Base-by-base conservation (phyloP, 139 green algal genomes). In the Picochlorum sp. region DNA sequence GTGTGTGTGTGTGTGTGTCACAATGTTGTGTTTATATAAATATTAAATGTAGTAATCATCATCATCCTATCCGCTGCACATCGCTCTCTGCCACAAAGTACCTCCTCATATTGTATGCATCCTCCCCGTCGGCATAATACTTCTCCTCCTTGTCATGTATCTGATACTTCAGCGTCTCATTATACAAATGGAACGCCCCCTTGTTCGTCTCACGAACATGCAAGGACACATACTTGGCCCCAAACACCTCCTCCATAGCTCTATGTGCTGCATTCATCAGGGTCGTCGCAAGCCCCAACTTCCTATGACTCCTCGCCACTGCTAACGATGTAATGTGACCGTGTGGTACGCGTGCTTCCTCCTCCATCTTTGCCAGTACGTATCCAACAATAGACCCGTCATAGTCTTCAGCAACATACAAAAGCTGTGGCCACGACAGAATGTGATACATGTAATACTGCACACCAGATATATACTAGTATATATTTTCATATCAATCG, bases 371-470 rank as follows among this genome's bases (percentile, higher is more conserved):
- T 5, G 94, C 93, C 16, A 99, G 81, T 6, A 99, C 94, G 68
- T 99, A 99, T 20, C 94, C 94, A 11, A 98, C 94, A 34, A 99
- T 98, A 37, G 83, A 85, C 2, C 92, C 92, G 63, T 95, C 85
- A 65, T 96, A 94, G 67, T 97, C 92, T 72, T 98, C 93, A 3
- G 94, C 94, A 45, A 98, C 92, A 47, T 96, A 89, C 14, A 99
- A 77, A 18, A 99, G 85, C 70, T 98, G 92, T 15, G 94, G 94
- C 94, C 94, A 99, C 4, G 90, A 95, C 8, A 98, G 81, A 31
- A 96, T 91, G 74, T 99, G 94, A 69, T 99, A 99, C 62, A 97
- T 84, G 76, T 99, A 99, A 79, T 99, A 99, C 92, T 98, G 86
- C 77, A 83, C 31, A 83, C 31, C 2, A 34, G 10, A 15, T 5